Percentiles rank a stretch among this genome's conserved stretches.
phyloP scores from a whole-genome alignment of 163 green algal species.

The Volvox carteri region DNA sequence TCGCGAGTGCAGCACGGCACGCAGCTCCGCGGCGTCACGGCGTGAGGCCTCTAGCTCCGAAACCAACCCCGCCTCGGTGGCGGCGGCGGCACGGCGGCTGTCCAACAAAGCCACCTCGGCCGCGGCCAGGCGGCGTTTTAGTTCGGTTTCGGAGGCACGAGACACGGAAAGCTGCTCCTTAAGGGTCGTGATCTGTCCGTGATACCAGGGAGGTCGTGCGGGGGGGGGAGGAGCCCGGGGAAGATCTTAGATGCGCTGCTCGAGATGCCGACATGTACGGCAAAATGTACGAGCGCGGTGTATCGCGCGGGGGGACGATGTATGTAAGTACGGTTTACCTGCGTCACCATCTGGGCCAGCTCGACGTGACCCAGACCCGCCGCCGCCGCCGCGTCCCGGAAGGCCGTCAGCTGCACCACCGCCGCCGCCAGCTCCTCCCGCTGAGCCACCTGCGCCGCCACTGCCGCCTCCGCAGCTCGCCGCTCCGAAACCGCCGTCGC shows the following conservation, averaged over 20 bases:
- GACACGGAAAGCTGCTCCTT: constrained; percentile 11
- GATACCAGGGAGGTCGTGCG: no score
- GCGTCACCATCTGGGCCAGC: constrained; percentile 25
- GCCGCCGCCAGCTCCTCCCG: constrained; percentile 21
- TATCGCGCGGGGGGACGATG: no score
- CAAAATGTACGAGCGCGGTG: no score
- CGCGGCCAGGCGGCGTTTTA: constrained; percentile 26
- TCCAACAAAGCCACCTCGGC: constrained; percentile 33
- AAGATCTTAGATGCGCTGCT: no score
- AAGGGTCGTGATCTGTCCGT: background rate
- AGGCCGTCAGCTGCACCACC: background rate
- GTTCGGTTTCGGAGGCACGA: background rate
- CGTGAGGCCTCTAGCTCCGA: background rate
- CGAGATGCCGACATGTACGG: no score
- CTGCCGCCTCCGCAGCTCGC: background rate
- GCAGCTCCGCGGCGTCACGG: constrained; percentile 1
- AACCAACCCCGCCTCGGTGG: background rate
- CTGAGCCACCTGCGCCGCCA: background rate
- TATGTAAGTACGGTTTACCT: constrained; percentile 5
- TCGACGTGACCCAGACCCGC: constrained; percentile 30
- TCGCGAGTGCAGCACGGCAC: constrained; percentile 22
- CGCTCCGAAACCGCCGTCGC: background rate
- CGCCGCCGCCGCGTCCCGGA: constrained; percentile 31
- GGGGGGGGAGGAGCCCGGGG: no score
- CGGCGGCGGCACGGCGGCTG: constrained; percentile 12